Evolutionary conservation across 345 rosid species (phyloP).

Genomic region (Salix viminalis): DNA sequence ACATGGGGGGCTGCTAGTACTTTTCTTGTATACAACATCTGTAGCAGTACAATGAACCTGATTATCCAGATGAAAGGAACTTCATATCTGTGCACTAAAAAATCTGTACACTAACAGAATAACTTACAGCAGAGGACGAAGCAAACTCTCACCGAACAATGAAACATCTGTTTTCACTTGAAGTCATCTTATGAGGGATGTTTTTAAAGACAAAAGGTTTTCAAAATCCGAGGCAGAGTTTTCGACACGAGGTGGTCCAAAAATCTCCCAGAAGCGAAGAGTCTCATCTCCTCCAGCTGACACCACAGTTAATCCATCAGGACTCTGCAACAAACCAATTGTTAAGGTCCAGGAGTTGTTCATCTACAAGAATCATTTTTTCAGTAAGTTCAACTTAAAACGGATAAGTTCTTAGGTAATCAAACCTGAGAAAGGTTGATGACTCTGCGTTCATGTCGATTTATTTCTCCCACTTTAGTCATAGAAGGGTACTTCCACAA

Average conservation of each 20-base stretch:
- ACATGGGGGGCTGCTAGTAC: not conserved
- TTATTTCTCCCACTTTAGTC: slow-evolving; percentile 32
- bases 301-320: slow-evolving; percentile 47
- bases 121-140: not conserved
- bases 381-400: not conserved
- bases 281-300: slow-evolving; percentile 50
- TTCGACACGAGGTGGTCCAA: slow-evolving; percentile 40
- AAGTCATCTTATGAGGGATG: slow-evolving; percentile 37
- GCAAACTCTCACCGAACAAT: not conserved
- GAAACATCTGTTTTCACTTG: not conserved
- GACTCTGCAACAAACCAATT: slow-evolving; percentile 33
- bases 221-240: slow-evolving; percentile 33
- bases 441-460: slow-evolving; percentile 33
- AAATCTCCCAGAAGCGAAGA: slow-evolving; percentile 48
- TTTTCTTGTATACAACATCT: not conserved
- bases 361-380: not conserved
- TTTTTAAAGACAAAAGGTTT: slow-evolving; percentile 42
- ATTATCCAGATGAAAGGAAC: not conserved
- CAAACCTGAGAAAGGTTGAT: slow-evolving; percentile 45
- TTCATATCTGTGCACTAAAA: not conserved
- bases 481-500: slow-evolving; percentile 53
- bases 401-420: not conserved
- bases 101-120: not conserved
- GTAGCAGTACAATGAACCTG: not conserved
- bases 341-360: not conserved